A percentile compares a stretch with the other conserved stretches of the same genome.
Conservation (phyloP, 805 yeast species). For the Sugiyamaella americana region DNA sequence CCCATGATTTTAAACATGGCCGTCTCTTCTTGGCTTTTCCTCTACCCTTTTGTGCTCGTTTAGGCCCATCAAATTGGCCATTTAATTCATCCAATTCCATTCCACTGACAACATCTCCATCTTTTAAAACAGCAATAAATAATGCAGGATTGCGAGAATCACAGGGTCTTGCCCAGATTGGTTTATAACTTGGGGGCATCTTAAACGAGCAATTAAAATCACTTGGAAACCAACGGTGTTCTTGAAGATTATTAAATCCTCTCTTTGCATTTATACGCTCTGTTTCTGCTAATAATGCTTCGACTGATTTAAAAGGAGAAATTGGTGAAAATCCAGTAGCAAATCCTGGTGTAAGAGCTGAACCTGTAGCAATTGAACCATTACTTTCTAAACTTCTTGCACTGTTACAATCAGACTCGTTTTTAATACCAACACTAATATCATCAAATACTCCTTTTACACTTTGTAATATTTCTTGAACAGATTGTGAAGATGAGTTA, state of each 20-base stretch:
- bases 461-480: background rate
- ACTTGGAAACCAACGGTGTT: constrained; percentile 11
- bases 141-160: constrained; percentile 9
- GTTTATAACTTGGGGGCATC: constrained; percentile 1
- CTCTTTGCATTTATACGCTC: constrained; percentile 4
- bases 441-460: background rate
- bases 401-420: background rate
- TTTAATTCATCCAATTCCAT: background rate
- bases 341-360: too few relatives aligned
- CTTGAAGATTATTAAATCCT: constrained; percentile 9
- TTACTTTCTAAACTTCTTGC: background rate
- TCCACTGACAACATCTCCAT: background rate
- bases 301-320: background rate
- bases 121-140: constrained; percentile 9
- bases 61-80: background rate
- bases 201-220: too few relatives aligned
- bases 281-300: background rate
- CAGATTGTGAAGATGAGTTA: background rate
- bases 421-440: background rate
- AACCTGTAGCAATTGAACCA: background rate
- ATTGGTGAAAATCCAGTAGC: too few relatives aligned
- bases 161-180: constrained; percentile 5
- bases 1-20: constrained; percentile 16
- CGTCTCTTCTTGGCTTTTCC: constrained; percentile 9
- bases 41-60: background rate